Evolutionary conservation across 768 basidiomycete genomes (phyloP), one percentile per base, ranked within the genome.

Genomic region (Tulasnella sp.): DNA sequence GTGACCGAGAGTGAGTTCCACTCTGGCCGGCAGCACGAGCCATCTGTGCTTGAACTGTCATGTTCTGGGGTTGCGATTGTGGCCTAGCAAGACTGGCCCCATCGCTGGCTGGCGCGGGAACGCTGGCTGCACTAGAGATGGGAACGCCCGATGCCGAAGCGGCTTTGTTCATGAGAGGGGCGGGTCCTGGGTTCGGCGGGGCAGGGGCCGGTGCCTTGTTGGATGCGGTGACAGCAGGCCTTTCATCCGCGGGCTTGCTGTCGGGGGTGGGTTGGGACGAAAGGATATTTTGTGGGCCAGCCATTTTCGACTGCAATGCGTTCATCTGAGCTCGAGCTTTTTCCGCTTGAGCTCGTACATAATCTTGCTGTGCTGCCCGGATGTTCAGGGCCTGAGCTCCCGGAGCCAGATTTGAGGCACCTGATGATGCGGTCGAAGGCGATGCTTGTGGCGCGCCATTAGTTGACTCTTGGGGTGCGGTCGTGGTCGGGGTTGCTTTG

Each of bases 11-110:
- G 31, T 77, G 38, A 24, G 76, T 27, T 58, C 76, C 38, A 39
- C 76, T 27, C 36, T 44, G 44, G 27, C 76, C 21, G 39, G 46
- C 48, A 2, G 27, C 76, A 34, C 42, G 76, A 39, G 56, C 52
- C n/a, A 52, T 38, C 76, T 77, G 76, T 56, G 76, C 18, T 31
- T 34, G 34, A 14, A 39, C 14, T 3, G 58, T 36, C 52, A 56
- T 38, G 36, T 77, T 77, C 24, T 77, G 76, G 19, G 76, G 76
- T 38, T 77, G 76, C 5, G 76, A 77, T 21, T 77, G 76, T 34
- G 76, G 76, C 36, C 76, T 52, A 1, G 19, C 58, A 14, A 68
- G 46, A 27, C 27, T 27, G 52, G 76, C 48, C 19, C 48, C 75
- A 31, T 34, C 62, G 34, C 18, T 34, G 5, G 9, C 27, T 27